Evolutionary conservation across 192 early-diverging fungal genomes (phyloP).

Genomic region (Coemansia nantahalensis): DNA sequence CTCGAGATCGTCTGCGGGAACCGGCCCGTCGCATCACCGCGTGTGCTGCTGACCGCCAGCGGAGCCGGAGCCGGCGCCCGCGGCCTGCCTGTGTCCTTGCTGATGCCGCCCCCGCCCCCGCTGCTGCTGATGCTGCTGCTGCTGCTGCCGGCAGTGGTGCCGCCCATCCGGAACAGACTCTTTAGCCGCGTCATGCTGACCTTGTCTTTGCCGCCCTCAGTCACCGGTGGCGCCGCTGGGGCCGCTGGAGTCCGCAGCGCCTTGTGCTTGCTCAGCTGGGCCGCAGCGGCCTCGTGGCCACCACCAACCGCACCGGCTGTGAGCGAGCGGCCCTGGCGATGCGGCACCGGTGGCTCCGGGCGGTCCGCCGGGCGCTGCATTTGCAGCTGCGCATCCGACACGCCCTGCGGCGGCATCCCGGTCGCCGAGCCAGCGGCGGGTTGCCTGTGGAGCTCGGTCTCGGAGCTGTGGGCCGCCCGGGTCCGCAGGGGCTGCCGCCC

Average conservation of each 20-base stretch:
- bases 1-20: background rate
- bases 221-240: slow-evolving; percentile 1
- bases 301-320: slow-evolving; percentile 8
- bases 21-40: background rate
- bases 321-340: too few species aligned
- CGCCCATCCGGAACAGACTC: slow-evolving; percentile 43
- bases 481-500: background rate
- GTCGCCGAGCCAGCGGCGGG: slow-evolving; percentile 3
- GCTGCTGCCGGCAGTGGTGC: slow-evolving; percentile 6
- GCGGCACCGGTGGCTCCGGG: too few species aligned
- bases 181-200: slow-evolving; percentile 45
- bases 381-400: slow-evolving; percentile 33
- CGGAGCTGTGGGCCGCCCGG: background rate
- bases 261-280: background rate
- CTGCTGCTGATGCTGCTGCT: background rate
- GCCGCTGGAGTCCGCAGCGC: slow-evolving; percentile 5
- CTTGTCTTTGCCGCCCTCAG: slow-evolving; percentile 34
- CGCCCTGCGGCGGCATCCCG: slow-evolving; percentile 1
- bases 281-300: background rate
- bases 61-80: background rate
- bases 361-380: slow-evolving; percentile 12
- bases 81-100: background rate
- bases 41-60: too few species aligned
- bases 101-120: background rate
- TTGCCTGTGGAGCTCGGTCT: slow-evolving; percentile 2